These are phyloP conservation scores for Candida saitoana DNA, from an alignment of 805 yeast genomes.

Conservation along the genomic window DNA sequence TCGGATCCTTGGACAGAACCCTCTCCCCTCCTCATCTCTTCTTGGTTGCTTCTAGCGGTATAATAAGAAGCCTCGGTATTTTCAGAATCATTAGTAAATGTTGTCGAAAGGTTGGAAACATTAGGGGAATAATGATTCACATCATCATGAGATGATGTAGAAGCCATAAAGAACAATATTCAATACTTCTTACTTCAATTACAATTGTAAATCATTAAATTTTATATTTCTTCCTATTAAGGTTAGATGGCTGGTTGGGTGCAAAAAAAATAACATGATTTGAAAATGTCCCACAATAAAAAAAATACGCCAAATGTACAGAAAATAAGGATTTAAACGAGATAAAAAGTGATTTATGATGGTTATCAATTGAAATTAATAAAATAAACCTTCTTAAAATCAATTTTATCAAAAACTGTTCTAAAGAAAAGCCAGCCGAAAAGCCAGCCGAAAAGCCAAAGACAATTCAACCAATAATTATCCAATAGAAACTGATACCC, in stretches of 20 bases:
- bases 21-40: not conserved
- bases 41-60: not conserved
- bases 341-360: too few relatives aligned
- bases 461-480: too few relatives aligned
- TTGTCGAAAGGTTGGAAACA: not conserved
- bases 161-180: not conserved
- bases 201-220: too few relatives aligned
- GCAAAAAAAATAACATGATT: not conserved
- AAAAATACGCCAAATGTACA: too few relatives aligned
- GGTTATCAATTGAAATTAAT: too few relatives aligned
- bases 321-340: too few relatives aligned
- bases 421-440: too few relatives aligned
- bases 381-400: too few relatives aligned
- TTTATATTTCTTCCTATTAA: too few relatives aligned
- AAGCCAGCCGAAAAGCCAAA: too few relatives aligned
- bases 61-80: not conserved
- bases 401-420: too few relatives aligned
- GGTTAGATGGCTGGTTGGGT: constrained; percentile 6
- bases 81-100: not conserved
- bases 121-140: not conserved
- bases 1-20: not conserved
- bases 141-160: not conserved
- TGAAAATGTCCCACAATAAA: not conserved
- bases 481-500: too few relatives aligned
- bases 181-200: not conserved